A percentile compares a stretch with the other conserved stretches of the same genome.
These are phyloP conservation scores for Suhomyces taliae DNA, from an alignment of 1,139 yeast species.

Conservation along the genomic window DNA sequence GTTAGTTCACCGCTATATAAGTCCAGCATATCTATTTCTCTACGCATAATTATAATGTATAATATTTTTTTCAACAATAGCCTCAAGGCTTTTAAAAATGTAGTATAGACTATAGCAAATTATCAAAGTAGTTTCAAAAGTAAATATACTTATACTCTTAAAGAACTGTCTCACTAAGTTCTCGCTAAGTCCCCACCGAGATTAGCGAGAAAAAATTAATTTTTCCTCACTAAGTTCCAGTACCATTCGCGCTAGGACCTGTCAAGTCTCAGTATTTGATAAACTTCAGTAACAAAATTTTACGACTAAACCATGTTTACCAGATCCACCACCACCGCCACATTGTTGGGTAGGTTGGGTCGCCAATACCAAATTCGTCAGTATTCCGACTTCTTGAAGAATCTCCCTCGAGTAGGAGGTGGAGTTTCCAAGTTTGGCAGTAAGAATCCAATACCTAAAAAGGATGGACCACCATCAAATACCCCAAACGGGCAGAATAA, in stretches of 20 bases:
- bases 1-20: not conserved
- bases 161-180: not conserved
- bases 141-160: no score
- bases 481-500: not conserved
- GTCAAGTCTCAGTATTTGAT: not conserved
- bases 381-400: conserved; percentile 25
- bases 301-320: not conserved
- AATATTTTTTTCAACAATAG: not conserved
- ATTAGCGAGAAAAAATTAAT: not conserved
- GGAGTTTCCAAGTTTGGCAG: conserved; percentile 22
- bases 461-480: no score
- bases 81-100: no score
- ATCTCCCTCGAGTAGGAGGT: conserved; percentile 28
- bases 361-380: conserved; percentile 5
- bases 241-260: not conserved
- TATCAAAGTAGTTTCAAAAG: no score
- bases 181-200: not conserved
- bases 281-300: not conserved
- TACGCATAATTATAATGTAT: not conserved
- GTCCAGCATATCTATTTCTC: conserved; percentile 2
- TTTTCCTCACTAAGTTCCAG: not conserved
- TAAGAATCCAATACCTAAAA: not conserved
- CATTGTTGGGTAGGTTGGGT: not conserved
- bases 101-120: no score
- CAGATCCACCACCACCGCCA: not conserved